Percentiles rank a stretch among this genome's conserved stretches.
Conservation (phyloP, 192 early-diverging fungal species). For the Coemansia erecta region DNA sequence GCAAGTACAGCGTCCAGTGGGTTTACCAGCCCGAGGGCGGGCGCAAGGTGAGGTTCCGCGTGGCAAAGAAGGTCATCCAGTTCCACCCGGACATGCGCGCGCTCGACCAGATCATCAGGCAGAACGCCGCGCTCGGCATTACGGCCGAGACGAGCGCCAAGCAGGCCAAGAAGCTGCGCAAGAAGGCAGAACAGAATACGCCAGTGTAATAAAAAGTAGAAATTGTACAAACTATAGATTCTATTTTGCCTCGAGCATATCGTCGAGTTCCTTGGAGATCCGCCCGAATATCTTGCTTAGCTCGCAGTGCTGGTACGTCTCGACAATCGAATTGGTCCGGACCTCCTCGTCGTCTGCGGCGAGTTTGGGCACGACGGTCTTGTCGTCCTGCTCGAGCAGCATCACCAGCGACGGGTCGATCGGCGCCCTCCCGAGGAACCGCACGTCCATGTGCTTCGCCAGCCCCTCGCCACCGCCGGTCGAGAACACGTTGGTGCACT, state of each 20-base stretch:
- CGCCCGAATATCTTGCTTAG: slow-evolving; percentile 42
- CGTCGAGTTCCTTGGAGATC: slow-evolving; percentile 15
- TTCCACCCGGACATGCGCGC: slow-evolving; percentile 40
- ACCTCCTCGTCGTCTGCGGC: slow-evolving; percentile 14
- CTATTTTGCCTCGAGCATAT: slow-evolving; percentile 1
- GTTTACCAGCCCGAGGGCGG: slow-evolving; percentile 11
- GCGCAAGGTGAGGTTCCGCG: slow-evolving; percentile 13
- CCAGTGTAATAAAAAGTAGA: neutral
- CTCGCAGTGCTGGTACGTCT: slow-evolving; percentile 51
- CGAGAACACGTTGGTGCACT: slow-evolving; percentile 87
- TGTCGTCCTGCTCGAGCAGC: slow-evolving; percentile 61
- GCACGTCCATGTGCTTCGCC: slow-evolving; percentile 78
- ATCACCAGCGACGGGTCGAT: slow-evolving; percentile 81
- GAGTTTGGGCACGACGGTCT: slow-evolving; percentile 30
- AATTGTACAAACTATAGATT: neutral
- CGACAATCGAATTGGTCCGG: slow-evolving; percentile 40
- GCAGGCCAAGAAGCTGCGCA: slow-evolving; percentile 14
- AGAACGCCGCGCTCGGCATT: slow-evolving; percentile 16
- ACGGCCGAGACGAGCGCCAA: slow-evolving; percentile 12
- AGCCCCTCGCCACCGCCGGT: slow-evolving; percentile 90
- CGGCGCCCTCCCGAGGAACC: slow-evolving; percentile 88
- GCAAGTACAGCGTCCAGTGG: slow-evolving; percentile 40
- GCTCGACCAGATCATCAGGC: slow-evolving; percentile 31
- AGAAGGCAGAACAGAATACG: slow-evolving; percentile 1
- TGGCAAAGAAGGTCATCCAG: slow-evolving; percentile 39